Evolutionary conservation across 2,329 filamentous ascomycete genomes (phyloP), one percentile per base, ranked within the genome.

Genomic region (Diaporthe sp.): DNA sequence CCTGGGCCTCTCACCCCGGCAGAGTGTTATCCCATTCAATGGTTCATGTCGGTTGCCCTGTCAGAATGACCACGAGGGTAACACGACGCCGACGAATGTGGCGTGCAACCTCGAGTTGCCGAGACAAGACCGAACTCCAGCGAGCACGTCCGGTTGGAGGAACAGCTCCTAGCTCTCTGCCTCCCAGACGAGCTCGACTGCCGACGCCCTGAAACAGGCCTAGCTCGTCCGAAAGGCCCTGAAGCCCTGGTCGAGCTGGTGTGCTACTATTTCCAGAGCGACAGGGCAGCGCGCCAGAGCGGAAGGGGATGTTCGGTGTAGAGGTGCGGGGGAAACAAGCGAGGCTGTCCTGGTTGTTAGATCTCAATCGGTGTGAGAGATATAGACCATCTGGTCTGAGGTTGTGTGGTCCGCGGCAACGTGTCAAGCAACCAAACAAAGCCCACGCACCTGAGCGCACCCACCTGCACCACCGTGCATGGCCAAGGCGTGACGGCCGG

Each of bases 111-210:
- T 51, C 25, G 32, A 42, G 25, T 73, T 58, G 30, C 72, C 72
- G 72, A 73, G 56, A 39, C 32, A 73, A 73, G 25, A 42, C 72
- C 72, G 72, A 73, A 32, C 39, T 39, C 22, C 30, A 47, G 68
- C 72, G 72, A 51, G 39, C 22, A 13, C 17, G 35, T 71, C 72
- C 58, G 72, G 72, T 71, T 73, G 72, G 72, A 66, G 47, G 42
- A 55, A 15, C 30, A 30, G 37, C 58, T 42, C 37, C 58, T 63
- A 63, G 58, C 58, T 19, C 37, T 47, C 30, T 47, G 27, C n/a
- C n/a, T 42, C 51, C 55, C 42, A 50, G 32, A 9, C 25, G 30
- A 44, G 51, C 53, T 58, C 51, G 51, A 66, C 27, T 55, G 37
- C 59, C 35, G 44, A 53, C 27, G 47, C 25, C 58, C 70, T 66